Conservation (phyloP, 2,329 filamentous ascomycete species). For the Penicillium sp. region DNA sequence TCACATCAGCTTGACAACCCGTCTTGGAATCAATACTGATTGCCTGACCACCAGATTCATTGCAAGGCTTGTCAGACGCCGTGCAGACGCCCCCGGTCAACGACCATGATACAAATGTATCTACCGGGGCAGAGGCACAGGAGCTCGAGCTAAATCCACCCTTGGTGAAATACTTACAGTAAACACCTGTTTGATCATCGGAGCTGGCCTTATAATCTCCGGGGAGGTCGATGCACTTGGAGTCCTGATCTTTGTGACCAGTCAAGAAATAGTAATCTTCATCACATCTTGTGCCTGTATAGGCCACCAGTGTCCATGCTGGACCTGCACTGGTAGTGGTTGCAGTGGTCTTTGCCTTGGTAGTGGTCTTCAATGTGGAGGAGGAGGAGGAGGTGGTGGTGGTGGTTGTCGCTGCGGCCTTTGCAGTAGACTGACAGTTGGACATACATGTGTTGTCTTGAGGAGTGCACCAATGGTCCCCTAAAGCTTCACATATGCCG, state of each 20-base stretch:
- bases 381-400: background rate
- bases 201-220: background rate
- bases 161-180: constrained; percentile 8
- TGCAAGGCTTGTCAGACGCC: constrained; percentile 3
- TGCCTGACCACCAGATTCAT: background rate
- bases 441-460: constrained; percentile 11
- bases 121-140: background rate
- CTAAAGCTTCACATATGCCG: background rate
- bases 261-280: constrained; percentile 13
- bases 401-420: background rate
- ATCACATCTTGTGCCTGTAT: constrained; percentile 8
- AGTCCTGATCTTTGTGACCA: constrained; percentile 5
- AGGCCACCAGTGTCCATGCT: constrained; percentile 13
- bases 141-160: constrained; percentile 2
- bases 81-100: background rate
- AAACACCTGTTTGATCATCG: background rate
- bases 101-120: background rate
- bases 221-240: background rate
- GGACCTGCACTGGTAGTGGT: background rate
- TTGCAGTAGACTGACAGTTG: constrained; percentile 8
- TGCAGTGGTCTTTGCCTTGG: background rate
- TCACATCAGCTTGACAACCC: constrained; percentile 1
- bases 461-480: background rate
- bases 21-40: background rate
- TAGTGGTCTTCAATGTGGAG: background rate